Conservation (phyloP, 1,139 yeast genomes). For the Candida sp. region DNA sequence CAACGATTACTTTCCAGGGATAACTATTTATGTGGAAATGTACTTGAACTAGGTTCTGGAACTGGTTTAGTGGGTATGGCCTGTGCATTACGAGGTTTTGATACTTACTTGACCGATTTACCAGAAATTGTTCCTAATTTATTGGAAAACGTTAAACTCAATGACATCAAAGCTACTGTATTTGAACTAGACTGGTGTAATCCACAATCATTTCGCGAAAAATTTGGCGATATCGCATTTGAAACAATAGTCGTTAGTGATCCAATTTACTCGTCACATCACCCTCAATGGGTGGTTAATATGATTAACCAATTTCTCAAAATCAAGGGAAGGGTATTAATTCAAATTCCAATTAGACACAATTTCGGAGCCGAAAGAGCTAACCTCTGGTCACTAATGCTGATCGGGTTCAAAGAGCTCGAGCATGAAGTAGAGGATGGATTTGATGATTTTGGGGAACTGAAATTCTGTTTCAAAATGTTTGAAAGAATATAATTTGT, state of each 20-base stretch:
- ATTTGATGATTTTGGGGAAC: constrained; percentile 82
- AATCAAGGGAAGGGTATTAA: constrained; percentile 43
- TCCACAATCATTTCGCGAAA: constrained; percentile 38
- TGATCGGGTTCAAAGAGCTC: constrained; percentile 19
- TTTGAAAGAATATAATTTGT: constrained; percentile 16
- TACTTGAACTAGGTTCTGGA: constrained; percentile 88
- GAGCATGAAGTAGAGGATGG: constrained; percentile 52
- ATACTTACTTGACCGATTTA: constrained; percentile 69
- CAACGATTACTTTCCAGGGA: constrained; percentile 38
- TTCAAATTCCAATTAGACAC: constrained; percentile 75
- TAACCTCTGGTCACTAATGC: constrained; percentile 53
- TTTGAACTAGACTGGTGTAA: constrained; percentile 76
- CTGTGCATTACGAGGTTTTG: constrained; percentile 47
- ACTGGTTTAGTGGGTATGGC: constrained; percentile 88
- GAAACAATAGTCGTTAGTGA: constrained; percentile 74
- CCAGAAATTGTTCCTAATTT: constrained; percentile 74
- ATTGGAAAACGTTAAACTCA: constrained; percentile 50
- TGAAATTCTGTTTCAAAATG: constrained; percentile 55
- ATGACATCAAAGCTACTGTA: constrained; percentile 36
- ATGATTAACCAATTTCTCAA: constrained; percentile 48
- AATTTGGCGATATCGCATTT: constrained; percentile 26
- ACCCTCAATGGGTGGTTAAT: constrained; percentile 68
- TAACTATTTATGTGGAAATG: constrained; percentile 31
- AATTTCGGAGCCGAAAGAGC: constrained; percentile 65
- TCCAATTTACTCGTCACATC: constrained; percentile 81